Evolutionary conservation across 345 rosid genomes (phyloP), one percentile per base, ranked within the genome.

Genomic region (Theobroma cacao): DNA sequence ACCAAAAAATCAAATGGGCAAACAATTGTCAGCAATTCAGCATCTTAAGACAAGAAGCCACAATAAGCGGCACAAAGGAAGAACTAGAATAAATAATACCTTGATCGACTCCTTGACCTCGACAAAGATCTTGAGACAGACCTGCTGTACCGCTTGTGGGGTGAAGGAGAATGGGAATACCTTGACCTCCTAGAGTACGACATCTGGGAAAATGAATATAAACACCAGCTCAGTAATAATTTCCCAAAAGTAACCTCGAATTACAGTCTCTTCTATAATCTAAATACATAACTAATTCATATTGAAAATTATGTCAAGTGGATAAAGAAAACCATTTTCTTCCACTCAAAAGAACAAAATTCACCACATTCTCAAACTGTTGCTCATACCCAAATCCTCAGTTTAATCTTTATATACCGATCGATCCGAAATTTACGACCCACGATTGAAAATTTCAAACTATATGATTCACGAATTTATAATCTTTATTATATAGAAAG

Each of bases 131-230:
- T 85, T 33, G 95, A 88, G 45, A 82, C 40, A 17, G 89, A 88
- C 81, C 93, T 81, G 62, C 90, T 41, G 72, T 86, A 79, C 24
- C 87, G 72, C 86, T 61, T 75, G 83, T 75, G 76, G 13, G 94
- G 91, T 1, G 97, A 90, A 43, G 92, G 87, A 36, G 94, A 90
- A 0, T 30, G 85, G 7, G 94, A 90, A 75, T 93, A 90, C 76
- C 90, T 88, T 48, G 91, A 91, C 78, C 98, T 88, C 80, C 34
- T 87, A 2, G 97, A 87, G 86, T 89, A 90, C 1, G 97, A 90
- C 98, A 95, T 95, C 98, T 95, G 76, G 60, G 53, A 65, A n/a
- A 7, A 47, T 2, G 3, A 30, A 59, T 20, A 1, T 22, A 33
- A 56, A 34, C 3, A 59, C 3, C 3, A 56, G 3, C 24, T 1